phyloP scores from a whole-genome alignment of 331 rosid genomes.

The Acacia concinna region DNA sequence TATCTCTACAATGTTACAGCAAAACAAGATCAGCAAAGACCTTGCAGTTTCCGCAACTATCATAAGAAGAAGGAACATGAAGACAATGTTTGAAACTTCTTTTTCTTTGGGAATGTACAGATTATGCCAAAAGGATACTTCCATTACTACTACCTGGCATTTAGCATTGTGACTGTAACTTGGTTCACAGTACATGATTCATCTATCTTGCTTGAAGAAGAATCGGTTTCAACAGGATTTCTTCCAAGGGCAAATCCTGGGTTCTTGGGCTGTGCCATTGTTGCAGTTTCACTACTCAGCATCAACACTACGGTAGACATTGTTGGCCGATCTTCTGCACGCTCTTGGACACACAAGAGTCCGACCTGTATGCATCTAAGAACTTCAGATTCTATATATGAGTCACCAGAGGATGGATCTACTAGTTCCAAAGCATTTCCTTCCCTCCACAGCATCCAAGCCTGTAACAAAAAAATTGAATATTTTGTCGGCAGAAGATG shows the following conservation, averaged over 20 bases:
- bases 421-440: conserved; percentile 50
- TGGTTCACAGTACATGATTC: conserved; percentile 65
- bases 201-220: conserved; percentile 60
- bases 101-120: conserved; percentile 32
- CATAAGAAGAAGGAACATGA: conserved; percentile 9
- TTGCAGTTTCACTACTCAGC: conserved; percentile 68
- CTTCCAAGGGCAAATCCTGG: conserved; percentile 67
- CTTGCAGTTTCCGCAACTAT: conserved; percentile 30
- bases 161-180: conserved; percentile 62
- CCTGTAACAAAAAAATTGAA: conserved; percentile 42
- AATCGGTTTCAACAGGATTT: conserved; percentile 48
- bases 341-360: conserved; percentile 84
- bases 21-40: conserved; percentile 31
- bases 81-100: neutral
- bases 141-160: conserved; percentile 55
- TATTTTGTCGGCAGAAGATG: conserved; percentile 21
- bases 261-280: conserved; percentile 63
- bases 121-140: conserved; percentile 14
- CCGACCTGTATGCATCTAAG: conserved; percentile 80
- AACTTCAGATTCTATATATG: conserved; percentile 47
- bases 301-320: conserved; percentile 72
- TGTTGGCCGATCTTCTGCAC: conserved; percentile 80
- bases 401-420: conserved; percentile 49
- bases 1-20: conserved; percentile 34
- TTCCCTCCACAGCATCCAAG: conserved; percentile 77